These are phyloP conservation scores for Colletotrichum coccodes DNA, from an alignment of 2,329 filamentous ascomycete genomes.

Conservation along the genomic window DNA sequence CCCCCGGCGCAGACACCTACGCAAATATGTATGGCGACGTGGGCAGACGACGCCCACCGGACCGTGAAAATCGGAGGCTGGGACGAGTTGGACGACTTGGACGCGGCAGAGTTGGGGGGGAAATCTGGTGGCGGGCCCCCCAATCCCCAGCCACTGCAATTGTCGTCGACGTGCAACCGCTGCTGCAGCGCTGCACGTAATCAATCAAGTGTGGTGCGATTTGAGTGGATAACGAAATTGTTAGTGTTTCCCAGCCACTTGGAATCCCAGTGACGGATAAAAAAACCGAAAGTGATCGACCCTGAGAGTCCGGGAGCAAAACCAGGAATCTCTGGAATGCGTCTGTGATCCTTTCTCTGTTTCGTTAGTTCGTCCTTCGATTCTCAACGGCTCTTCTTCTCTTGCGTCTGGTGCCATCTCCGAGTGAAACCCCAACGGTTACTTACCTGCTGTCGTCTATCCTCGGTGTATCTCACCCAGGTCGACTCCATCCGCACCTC, in stretches of 20 bases:
- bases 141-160: slow-evolving; percentile 9
- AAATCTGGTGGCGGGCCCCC: not conserved
- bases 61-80: not conserved
- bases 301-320: not conserved
- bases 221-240: slow-evolving; percentile 6
- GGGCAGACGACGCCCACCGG: not conserved
- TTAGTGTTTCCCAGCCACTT: slow-evolving; percentile 17
- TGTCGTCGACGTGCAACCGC: not conserved
- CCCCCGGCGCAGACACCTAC: too few species aligned
- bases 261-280: not conserved
- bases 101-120: not conserved
- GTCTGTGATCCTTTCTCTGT: not conserved
- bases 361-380: not conserved
- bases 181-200: not conserved
- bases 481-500: not conserved
- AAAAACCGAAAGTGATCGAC: not conserved
- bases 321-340: not conserved
- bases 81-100: not conserved
- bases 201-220: slow-evolving; percentile 12
- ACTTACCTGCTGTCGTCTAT: not conserved
- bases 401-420: not conserved
- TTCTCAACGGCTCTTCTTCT: not conserved
- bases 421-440: not conserved
- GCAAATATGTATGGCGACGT: not conserved
- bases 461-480: not conserved